A percentile compares a stretch with the other conserved stretches of the same genome.
Evolutionary conservation across 345 rosid species (phyloP).

Genomic region (Nasturtium officinale): DNA sequence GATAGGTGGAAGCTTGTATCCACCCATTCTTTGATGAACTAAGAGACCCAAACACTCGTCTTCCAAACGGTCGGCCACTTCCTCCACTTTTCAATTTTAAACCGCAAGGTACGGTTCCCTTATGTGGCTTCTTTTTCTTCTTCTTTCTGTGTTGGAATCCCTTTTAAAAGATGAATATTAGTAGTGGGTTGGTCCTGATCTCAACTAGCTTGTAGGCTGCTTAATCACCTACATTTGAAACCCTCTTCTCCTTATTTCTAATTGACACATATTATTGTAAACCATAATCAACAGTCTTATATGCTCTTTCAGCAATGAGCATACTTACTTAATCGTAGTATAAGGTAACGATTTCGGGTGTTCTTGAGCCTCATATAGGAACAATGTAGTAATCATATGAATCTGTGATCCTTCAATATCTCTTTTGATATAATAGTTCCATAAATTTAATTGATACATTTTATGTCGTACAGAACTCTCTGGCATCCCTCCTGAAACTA

Average conservation of each 20-base stretch:
- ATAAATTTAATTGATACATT: neutral
- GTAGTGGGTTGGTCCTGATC: neutral
- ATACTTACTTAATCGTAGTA: too few relatives aligned
- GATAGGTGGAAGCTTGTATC: constrained; percentile 64
- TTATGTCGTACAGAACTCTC: constrained; percentile 56
- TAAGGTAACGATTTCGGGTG: too few relatives aligned
- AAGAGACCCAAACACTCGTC: constrained; percentile 63
- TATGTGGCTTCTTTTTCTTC: neutral
- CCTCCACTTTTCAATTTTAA: constrained; percentile 69
- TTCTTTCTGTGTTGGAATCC: neutral
- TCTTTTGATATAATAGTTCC: neutral
- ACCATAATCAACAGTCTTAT: too few relatives aligned
- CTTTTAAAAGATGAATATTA: neutral
- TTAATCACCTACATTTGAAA: neutral
- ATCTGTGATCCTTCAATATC: neutral
- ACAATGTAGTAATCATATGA: neutral
- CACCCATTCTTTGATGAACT: constrained; percentile 82
- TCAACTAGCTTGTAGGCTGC: neutral
- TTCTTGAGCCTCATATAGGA: too few relatives aligned
- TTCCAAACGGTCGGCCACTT: constrained; percentile 71
- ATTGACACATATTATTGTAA: too few relatives aligned
- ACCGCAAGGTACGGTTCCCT: constrained; percentile 40
- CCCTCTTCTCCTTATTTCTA: too few relatives aligned
- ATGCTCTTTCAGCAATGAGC: too few relatives aligned
- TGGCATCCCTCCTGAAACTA: constrained; percentile 59